A percentile compares a stretch with the other conserved stretches of the same genome.
Conservation (phyloP, 306 rosid genomes). For the Begonia peltatifolia region DNA sequence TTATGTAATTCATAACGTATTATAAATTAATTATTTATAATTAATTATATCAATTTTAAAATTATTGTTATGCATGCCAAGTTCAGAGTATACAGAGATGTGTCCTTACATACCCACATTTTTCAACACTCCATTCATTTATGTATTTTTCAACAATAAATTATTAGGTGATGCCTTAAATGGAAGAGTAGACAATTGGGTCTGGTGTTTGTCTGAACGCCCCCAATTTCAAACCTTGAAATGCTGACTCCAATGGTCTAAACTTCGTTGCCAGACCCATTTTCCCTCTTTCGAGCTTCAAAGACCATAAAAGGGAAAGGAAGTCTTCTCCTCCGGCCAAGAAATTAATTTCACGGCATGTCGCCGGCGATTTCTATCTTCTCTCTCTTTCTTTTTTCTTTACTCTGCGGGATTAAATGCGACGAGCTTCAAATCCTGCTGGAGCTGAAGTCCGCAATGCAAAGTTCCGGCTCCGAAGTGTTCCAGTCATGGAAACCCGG, state of each 20-base stretch:
- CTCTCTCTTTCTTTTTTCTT: conserved; percentile 19
- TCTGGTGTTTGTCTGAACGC: no score
- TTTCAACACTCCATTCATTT: no score
- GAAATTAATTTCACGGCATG: conserved; percentile 22
- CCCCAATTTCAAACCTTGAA: no score
- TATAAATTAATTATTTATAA: no score
- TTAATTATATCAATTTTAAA: no score
- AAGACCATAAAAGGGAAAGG: not conserved
- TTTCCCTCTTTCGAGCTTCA: not conserved
- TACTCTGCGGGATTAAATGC: conserved; percentile 17
- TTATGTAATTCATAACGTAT: no score
- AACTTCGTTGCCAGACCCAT: not conserved
- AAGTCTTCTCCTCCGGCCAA: not conserved
- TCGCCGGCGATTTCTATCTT: conserved; percentile 14
- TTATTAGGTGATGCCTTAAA: no score
- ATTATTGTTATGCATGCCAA: no score
- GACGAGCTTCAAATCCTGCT: conserved; percentile 40
- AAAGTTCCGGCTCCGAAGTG: conserved; percentile 5
- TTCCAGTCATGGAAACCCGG: conserved; percentile 35
- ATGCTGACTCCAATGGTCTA: not conserved
- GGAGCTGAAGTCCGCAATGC: conserved; percentile 34
- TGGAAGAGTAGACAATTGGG: no score
- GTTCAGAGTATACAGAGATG: no score
- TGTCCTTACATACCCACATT: no score
- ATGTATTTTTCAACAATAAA: no score